Base-by-base conservation (phyloP, 345 rosid species). In the Boechera divaricarpa region DNA sequence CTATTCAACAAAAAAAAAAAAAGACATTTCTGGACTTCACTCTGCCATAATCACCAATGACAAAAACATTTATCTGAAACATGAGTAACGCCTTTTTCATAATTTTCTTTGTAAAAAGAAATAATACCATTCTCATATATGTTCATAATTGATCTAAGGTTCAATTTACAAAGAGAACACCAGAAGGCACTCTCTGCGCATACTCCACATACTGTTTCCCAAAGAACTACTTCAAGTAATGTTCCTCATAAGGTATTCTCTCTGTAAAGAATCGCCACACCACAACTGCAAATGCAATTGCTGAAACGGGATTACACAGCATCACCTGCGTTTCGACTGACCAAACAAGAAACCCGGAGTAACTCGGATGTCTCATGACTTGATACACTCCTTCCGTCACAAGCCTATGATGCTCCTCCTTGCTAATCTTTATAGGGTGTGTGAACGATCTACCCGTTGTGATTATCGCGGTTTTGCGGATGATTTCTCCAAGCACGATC, bases 281-380 rank as follows among this genome's bases (percentile, higher is more conserved):
- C 41, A 86, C 87, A 56, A 80, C 60, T 16, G 90, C 83, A 82
- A 89, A 89, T 52, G 80, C 90, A 52, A 83, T 42, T 4, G 80
- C 75, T 3, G 94, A 89, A 41, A 89, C 2, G 21, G 94, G 92
- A 69, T 91, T 89, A 64, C 92, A 89, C 54, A 91, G 70, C 97
- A 89, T 89, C 69, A 89, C 82, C 76, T 87, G 94, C n/a, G 91
- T 86, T 38, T 90, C 91, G 3, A 85, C 90, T 32, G 92, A 82
- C 90, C 92, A 89, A 28, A 91, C 57, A 29, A 87, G 79, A 81
- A 91, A 91, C 75, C 94, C 92, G 0, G 79, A 82, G 59, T 91
- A 91, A 51, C 94, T 82, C 4, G 97, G 94, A 82, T 91, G 92
- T 48, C 94, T 91, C 64, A 89, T 66, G 62, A 82, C 75, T 10